phyloP scores from a whole-genome alignment of 2,329 filamentous ascomycete genomes.

The Cercospora sp. region DNA sequence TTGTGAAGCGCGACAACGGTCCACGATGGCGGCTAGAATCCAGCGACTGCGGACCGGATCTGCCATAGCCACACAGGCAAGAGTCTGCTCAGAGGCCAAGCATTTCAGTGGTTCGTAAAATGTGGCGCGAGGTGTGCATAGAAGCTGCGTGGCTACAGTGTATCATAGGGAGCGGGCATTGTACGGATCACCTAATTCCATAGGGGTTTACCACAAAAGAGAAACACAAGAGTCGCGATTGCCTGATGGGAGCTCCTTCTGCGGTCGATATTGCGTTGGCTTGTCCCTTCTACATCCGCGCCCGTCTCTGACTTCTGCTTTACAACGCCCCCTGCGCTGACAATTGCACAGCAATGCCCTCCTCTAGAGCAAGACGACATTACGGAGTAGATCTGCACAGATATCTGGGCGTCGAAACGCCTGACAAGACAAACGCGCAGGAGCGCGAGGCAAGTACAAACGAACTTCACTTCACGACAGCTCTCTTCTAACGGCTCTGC shows the following conservation, averaged over 20 bases:
- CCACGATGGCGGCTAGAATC: not conserved
- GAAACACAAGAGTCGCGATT: not conserved
- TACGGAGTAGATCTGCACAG: slow-evolving; percentile 29
- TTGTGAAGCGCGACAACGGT: not conserved
- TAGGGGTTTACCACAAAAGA: slow-evolving; percentile 5
- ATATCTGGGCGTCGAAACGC: slow-evolving; percentile 23
- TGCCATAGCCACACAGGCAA: not conserved
- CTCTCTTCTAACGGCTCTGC: not conserved
- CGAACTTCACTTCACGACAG: not conserved
- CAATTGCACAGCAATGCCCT: not conserved
- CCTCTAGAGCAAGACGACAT: slow-evolving; percentile 15
- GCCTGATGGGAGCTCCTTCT: not conserved
- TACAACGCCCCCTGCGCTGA: not conserved
- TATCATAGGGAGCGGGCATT: slow-evolving; percentile 26
- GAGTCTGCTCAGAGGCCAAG: not conserved
- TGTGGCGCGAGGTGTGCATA: slow-evolving; percentile 24
- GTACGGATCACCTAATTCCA: slow-evolving; percentile 25
- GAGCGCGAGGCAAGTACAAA: not conserved
- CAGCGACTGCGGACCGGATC: not conserved
- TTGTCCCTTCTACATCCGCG: not conserved
- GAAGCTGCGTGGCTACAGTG: slow-evolving; percentile 21
- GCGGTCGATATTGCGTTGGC: not conserved
- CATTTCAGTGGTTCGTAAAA: not conserved
- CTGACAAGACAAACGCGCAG: not conserved
- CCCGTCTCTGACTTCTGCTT: not conserved